A percentile compares a stretch with the other conserved stretches of the same genome.
These are phyloP conservation scores for Botryosphaeria dothidea DNA, from an alignment of 2,329 filamentous ascomycete species.

Conservation along the genomic window DNA sequence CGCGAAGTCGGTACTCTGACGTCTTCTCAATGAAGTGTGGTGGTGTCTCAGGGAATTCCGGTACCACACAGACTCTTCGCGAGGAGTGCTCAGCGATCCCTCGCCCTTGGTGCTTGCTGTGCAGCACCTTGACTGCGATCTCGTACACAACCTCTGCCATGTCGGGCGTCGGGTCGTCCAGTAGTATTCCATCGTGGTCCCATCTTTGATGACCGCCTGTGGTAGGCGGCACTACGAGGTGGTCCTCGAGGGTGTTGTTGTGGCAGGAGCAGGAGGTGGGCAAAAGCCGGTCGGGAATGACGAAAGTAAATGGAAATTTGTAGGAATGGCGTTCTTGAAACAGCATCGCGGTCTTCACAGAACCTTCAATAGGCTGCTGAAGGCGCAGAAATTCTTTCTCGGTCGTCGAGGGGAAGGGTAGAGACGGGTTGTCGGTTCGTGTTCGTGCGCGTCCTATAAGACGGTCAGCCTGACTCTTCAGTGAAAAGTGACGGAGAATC, in stretches of 20 bases:
- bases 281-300: neutral
- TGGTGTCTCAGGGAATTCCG: neutral
- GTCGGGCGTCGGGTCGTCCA: conserved; percentile 1
- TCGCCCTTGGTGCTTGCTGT: neutral
- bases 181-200: neutral
- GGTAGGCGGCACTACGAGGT: neutral
- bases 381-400: neutral
- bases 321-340: neutral
- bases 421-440: neutral
- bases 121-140: neutral
- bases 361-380: neutral
- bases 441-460: neutral
- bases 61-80: neutral
- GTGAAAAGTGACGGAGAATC: neutral
- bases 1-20: conserved; percentile 3
- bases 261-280: neutral
- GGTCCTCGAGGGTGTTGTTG: neutral
- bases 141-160: neutral
- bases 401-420: neutral
- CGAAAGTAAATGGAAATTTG: neutral
- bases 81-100: neutral
- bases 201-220: neutral
- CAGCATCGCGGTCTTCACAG: neutral
- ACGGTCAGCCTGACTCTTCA: neutral
- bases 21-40: neutral